Base-by-base conservation (phyloP, 495 filamentous ascomycete species). In the Annulohypoxylon moriforme region DNA sequence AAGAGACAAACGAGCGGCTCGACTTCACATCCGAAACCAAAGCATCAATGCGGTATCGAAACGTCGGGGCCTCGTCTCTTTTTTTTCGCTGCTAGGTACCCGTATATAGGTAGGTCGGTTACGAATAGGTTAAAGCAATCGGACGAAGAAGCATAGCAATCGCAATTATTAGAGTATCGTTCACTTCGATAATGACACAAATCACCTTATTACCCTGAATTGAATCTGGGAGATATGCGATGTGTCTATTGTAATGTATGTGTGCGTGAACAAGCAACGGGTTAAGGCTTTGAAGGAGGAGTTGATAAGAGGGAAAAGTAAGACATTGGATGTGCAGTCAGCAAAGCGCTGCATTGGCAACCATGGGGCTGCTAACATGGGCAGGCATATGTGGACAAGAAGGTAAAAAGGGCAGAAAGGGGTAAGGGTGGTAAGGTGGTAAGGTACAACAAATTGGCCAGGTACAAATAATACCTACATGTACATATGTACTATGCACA, bases 21-120 rank as follows among this genome's bases (percentile, higher is more conserved):
- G 47, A 73, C 56, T 61, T 62, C 38, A 69, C 61, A 73, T 69
- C 71, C 71, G 71, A 73, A 69, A 73, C 66, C 61, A 58, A 72
- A 68, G 55, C 64, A 68, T 72, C 56, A 72, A 72, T 72, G 70
- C 70, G 36, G 55, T 68, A 22, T 58, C 67, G 34, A 67, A 42
- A 36, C 55, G 31, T 64, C 55, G 47, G 57, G 27, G 18, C 55
- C 40, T 40, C 36, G 18, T 58, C 16, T 13, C 16, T 22, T 57
- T 13, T 22, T 27, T 46, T 38, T 60, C 8, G 1, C 34, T 44
- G 38, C 44, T 62, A 10, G 25, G 34, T 49, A 31, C 57, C 53
- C 16, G 22, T 27, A 29, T 31, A 42, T 29, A 29, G 16, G 9
- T 63, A 58, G 22, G 29, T 25, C 36, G 36, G 33, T 27, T 63